phyloP scores from a whole-genome alignment of 1,284 basidiomycete species.

The Apiotrichum siamense region DNA sequence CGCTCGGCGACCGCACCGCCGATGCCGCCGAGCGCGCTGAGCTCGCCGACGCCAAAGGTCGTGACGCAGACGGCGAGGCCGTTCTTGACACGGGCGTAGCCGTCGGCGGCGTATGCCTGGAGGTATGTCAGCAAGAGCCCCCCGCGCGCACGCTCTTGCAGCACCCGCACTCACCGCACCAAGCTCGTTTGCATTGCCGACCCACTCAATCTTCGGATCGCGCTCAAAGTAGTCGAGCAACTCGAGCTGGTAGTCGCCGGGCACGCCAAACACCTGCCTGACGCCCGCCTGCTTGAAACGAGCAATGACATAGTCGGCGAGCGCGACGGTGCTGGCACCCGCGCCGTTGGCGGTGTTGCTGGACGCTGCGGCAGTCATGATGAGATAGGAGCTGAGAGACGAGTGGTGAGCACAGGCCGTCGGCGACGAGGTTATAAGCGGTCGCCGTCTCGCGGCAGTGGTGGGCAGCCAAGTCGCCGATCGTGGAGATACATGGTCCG shows the following conservation, averaged over 20 bases:
- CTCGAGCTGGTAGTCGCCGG: constrained; percentile 88
- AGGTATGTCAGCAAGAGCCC: not conserved
- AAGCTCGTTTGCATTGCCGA: constrained; percentile 86
- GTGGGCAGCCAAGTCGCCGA: no score
- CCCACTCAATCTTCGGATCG: constrained; percentile 71
- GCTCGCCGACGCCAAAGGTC: constrained; percentile 86
- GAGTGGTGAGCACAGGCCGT: no score
- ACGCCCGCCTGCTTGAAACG: constrained; percentile 53
- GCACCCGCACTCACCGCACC: constrained; percentile 53
- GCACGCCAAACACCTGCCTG: constrained; percentile 63
- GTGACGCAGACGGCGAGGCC: constrained; percentile 63
- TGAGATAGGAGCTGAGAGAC: not conserved
- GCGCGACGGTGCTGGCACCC: constrained; percentile 2
- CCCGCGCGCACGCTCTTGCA: not conserved
- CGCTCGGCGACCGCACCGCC: constrained; percentile 63
- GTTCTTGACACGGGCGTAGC: constrained; percentile 79
- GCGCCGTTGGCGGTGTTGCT: no score
- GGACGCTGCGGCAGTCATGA: constrained; percentile 1
- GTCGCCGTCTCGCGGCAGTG: no score
- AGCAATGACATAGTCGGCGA: constrained; percentile 57
- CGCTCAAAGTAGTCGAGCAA: constrained; percentile 74
- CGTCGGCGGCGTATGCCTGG: constrained; percentile 79
- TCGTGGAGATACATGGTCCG: no score
- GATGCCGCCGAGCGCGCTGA: constrained; percentile 54
- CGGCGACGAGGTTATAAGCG: no score